These are phyloP conservation scores for Penicillium pancosmium DNA, from an alignment of 495 filamentous ascomycete species.

Conservation along the genomic window DNA sequence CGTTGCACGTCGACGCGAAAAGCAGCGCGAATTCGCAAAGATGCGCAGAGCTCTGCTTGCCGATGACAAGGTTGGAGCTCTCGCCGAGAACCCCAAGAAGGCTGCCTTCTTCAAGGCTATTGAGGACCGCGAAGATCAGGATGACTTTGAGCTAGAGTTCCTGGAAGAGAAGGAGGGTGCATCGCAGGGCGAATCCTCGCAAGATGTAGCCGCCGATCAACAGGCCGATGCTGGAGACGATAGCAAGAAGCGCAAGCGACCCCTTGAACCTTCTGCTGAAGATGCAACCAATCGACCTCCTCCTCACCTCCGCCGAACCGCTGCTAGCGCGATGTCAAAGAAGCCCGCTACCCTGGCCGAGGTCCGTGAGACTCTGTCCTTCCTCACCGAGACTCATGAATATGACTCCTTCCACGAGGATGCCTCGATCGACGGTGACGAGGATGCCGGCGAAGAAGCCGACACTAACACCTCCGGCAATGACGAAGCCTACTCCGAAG, in stretches of 20 bases:
- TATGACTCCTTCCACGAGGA: constrained; percentile 54
- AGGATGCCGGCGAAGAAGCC: constrained; percentile 35
- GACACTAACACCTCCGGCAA: constrained; percentile 41
- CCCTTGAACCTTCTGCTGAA: constrained; percentile 46
- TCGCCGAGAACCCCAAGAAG: constrained; percentile 89
- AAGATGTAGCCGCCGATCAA: constrained; percentile 38
- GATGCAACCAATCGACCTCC: constrained; percentile 59
- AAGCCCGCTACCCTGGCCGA: constrained; percentile 72
- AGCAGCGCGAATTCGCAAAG: constrained; percentile 84
- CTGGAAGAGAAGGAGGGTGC: constrained; percentile 55
- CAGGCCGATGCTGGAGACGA: constrained; percentile 27
- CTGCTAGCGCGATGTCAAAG: constrained; percentile 53
- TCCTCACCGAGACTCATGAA: constrained; percentile 76
- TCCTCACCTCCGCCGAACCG: constrained; percentile 67
- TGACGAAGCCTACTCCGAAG: constrained; percentile 37
- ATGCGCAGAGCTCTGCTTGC: constrained; percentile 87
- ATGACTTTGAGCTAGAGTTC: constrained; percentile 78
- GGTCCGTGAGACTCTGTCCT: constrained; percentile 77
- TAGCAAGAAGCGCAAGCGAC: constrained; percentile 58
- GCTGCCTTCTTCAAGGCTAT: constrained; percentile 86
- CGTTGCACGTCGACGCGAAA: constrained; percentile 74
- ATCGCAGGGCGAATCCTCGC: constrained; percentile 47
- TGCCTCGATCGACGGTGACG: constrained; percentile 44
- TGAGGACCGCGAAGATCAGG: constrained; percentile 79
- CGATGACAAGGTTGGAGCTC: constrained; percentile 88